phyloP scores from a whole-genome alignment of 129 eudicot genomes.

The Helianthus tuberosus region DNA sequence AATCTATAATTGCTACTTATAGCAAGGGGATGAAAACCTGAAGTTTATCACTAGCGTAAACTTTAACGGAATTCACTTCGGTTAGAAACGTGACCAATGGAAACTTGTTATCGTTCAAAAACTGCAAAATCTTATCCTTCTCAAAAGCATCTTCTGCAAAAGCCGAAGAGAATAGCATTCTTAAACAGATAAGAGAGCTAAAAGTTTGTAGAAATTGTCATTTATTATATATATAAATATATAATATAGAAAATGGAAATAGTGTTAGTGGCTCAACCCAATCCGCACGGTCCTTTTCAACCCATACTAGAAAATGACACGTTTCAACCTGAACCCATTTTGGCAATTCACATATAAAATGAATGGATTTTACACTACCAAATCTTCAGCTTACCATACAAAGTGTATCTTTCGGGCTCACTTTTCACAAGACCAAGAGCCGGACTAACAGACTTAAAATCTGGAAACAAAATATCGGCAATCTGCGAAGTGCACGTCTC shows the following conservation, averaged over 20 bases:
- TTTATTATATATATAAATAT: not conserved
- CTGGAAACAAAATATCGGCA: constrained; percentile 57
- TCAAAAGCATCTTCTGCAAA: constrained; percentile 66
- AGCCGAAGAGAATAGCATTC: constrained; percentile 3
- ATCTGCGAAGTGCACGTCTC: constrained; percentile 58
- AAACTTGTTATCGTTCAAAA: constrained; percentile 78
- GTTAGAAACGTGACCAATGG: constrained; percentile 80
- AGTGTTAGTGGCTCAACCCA: not conserved
- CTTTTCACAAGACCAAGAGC: constrained; percentile 82
- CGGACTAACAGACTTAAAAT: constrained; percentile 34
- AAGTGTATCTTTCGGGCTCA: constrained; percentile 85
- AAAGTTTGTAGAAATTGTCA: not conserved
- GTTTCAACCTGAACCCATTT: not conserved
- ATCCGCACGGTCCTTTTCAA: not conserved
- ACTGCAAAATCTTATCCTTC: constrained; percentile 60
- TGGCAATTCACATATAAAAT: not conserved
- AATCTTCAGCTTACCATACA: constrained; percentile 57
- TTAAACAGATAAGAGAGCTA: not conserved
- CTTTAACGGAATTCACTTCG: constrained; percentile 83
- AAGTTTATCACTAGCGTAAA: constrained; percentile 63
- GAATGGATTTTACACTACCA: constrained; percentile 5
- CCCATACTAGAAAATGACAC: not conserved
- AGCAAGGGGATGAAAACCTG: constrained; percentile 56
- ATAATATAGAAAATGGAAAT: not conserved
- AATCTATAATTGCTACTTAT: constrained; percentile 6